Base-by-base conservation (phyloP, 2,329 filamentous ascomycete species). In the Phialophora tarda region DNA sequence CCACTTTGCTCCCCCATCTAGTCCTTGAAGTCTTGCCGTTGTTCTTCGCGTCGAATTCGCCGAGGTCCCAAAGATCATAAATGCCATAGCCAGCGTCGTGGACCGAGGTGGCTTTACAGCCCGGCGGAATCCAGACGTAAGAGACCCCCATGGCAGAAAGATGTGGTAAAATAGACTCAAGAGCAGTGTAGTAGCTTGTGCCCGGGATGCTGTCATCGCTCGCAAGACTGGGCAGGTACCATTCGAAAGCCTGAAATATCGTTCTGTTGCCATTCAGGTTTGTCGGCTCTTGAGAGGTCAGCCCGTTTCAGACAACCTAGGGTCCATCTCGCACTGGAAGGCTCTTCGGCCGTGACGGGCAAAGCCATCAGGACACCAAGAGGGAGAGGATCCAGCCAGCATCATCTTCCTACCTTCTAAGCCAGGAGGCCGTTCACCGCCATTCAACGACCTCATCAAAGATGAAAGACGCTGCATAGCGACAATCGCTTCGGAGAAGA, bases 41-140 rank as follows among this genome's bases (percentile, higher is more conserved):
- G 21, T 86, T 87, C 74, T 91, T 91, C 73, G 91, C 88, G 53
- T 90, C 85, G 71, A 91, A 92, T 74, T 92, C 89, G 38, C 89
- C 89, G 2, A 90, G 77, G 67, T 90, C 88, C 71, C 88, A 90
- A 21, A 92, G 77, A 74, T 91, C 89, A 73, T 91, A 91, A 68
- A 87, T 82, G 74, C 89, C 87, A 71, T 89, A 89, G 2, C 89
- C 89, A 71, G 90, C 91, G 34, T 66, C 64, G 21, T 88, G 86
- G 32, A 83, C 77, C 0, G 83, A 82, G 26, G 82, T 82, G 0
- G 85, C 88, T 78, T 91, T 91, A 77, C 88, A 90, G 64, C 85
- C 89, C 0, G 89, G 89, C 0, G 89, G 89, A 4, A 91, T 83
- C 89, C 89, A 91, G 50, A 89, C 78, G 64, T 83, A 82, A 50